These are phyloP conservation scores for Leucocoprinus sp. DNA, from an alignment of 768 basidiomycete genomes.

Conservation along the genomic window DNA sequence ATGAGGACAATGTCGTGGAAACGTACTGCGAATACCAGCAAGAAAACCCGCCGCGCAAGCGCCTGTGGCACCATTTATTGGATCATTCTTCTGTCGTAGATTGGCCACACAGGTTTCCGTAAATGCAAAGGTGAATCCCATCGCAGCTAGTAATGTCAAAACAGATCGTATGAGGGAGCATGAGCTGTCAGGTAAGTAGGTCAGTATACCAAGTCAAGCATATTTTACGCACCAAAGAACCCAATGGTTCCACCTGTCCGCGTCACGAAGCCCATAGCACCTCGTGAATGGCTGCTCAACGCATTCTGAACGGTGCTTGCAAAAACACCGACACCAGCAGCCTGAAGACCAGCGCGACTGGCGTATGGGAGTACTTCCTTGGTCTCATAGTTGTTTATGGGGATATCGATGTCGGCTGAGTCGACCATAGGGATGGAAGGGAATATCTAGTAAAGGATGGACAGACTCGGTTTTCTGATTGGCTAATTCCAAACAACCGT, in stretches of 20 bases:
- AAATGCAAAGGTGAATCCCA: constrained; percentile 81
- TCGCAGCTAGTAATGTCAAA: constrained; percentile 50
- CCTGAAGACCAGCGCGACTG: constrained; percentile 51
- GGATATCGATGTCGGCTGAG: constrained; percentile 17
- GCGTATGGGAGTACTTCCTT: constrained; percentile 52
- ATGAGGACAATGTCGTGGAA: not conserved
- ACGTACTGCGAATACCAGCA: constrained; percentile 74
- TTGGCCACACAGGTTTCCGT: constrained; percentile 81
- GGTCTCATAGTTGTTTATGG: constrained; percentile 29
- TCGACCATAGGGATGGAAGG: constrained; percentile 27
- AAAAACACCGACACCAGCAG: constrained; percentile 57
- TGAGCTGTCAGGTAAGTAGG: not conserved
- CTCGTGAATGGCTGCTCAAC: constrained; percentile 64
- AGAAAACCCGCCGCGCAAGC: constrained; percentile 93
- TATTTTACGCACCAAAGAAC: constrained; percentile 65
- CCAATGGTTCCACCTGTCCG: constrained; percentile 86
- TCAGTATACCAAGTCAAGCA: too few relatives aligned
- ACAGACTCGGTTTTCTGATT: constrained; percentile 20
- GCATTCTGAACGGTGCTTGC: constrained; percentile 73
- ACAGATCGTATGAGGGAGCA: not conserved
- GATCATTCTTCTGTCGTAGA: constrained; percentile 67
- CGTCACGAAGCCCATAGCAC: constrained; percentile 81
- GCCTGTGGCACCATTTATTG: constrained; percentile 74
- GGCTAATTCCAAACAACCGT: constrained; percentile 20
- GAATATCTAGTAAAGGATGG: constrained; percentile 15